Base-by-base conservation (phyloP, 1,139 yeast genomes). In the Scheffersomyces cryptocercus region DNA sequence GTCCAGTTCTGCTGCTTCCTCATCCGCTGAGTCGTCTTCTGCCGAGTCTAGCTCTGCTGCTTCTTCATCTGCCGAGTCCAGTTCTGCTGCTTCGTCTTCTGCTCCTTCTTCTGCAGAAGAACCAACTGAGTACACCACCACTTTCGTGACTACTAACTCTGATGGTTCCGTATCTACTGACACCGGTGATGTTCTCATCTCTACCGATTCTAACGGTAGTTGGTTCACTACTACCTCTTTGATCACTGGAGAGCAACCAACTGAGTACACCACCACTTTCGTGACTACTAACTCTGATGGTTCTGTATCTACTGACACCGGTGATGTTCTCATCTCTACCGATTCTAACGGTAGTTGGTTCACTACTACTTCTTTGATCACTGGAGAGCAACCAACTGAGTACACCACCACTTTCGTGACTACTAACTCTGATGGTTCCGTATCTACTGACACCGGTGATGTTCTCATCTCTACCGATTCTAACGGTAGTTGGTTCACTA, bases 331-430 rank as follows among this genome's bases (percentile, higher is more conserved):
- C 35, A 50, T 48, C 15, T 40, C 53, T 9, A 50, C 56, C 15
- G 38, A 44, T 32, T 37, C 49, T 10, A 33, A 41, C 32, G 52
- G 54, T 28, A 37, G 40, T 4, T 42, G 45, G 35, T 39, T 39
- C 39, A 50, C 55, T 15, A 44, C 53, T 12, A 47, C 53, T 16
- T 47, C 41, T 34, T 35, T 47, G 46, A 32, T 37, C 11, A 3
- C 30, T 4, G 24, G n/a, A n/a, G n/a, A n/a, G n/a, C n/a, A 42
- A 31, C 49, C 51, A 39, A 52, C 60, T 24, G 54, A 52, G 12
- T 53, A 51, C 51, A 51, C 59, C 12, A 55, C 58, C 16, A 55
- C 59, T 1, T 47, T 51, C 46, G 40, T 50, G 7, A 46, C 54
- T 5, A 54, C 59, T n/a, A 46, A 46, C 26, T 15, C 50, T 13